Percentiles rank a stretch among this genome's conserved stretches.
These are phyloP conservation scores for Leishmania aethiopica DNA, from an alignment of 208 protist species.

Conservation along the genomic window DNA sequence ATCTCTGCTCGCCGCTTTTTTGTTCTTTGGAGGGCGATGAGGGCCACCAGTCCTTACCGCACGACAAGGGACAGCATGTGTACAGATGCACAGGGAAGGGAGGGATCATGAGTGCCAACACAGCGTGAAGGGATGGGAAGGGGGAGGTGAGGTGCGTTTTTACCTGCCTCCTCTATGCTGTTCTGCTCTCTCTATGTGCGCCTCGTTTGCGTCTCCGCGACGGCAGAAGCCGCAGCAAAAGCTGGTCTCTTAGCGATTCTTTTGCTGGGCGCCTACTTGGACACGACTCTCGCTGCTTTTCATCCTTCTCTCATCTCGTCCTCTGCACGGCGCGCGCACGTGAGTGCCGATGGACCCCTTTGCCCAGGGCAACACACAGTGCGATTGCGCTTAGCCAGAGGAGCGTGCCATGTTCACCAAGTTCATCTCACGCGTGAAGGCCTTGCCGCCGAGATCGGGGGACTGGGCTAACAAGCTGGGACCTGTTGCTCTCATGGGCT, in stretches of 20 bases:
- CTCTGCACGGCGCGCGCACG: background rate
- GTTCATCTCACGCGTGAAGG: slow-evolving; percentile 63
- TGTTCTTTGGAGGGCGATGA: background rate
- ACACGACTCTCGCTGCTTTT: slow-evolving; percentile 9
- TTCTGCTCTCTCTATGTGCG: background rate
- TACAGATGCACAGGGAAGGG: background rate
- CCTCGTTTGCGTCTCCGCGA: background rate
- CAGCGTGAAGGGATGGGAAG: background rate
- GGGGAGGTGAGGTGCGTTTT: background rate
- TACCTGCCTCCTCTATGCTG: no score
- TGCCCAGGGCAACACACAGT: background rate
- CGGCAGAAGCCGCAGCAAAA: background rate
- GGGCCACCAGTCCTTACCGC: background rate
- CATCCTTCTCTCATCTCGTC: background rate
- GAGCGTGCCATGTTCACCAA: slow-evolving; percentile 64
- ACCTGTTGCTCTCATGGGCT: slow-evolving; percentile 75
- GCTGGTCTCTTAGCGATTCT: background rate
- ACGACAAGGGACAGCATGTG: background rate
- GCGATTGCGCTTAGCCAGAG: background rate
- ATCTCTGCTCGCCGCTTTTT: background rate
- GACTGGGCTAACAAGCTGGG: slow-evolving; percentile 78
- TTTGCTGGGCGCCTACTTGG: background rate
- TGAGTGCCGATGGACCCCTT: background rate
- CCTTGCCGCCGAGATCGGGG: slow-evolving; percentile 50
- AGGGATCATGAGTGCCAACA: background rate